Conservation (phyloP, 305 asterid species). For the Rubia tinctorum region DNA sequence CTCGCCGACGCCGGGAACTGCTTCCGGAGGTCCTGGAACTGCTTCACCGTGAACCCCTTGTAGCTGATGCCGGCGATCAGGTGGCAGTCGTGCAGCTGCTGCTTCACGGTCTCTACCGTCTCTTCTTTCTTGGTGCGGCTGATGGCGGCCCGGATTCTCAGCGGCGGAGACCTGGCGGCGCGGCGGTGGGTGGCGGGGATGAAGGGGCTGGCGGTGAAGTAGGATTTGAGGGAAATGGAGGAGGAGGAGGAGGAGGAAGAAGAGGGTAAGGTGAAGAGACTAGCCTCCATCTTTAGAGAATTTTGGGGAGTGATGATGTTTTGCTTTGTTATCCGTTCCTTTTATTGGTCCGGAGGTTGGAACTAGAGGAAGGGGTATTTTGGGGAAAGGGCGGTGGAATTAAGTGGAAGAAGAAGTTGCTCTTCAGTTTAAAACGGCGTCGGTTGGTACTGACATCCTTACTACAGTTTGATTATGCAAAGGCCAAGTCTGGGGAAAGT, state of each 20-base stretch:
- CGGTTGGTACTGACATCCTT: background rate
- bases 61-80: constrained; percentile 78
- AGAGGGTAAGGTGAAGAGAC: constrained; percentile 47
- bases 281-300: constrained; percentile 55
- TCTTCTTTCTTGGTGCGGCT: constrained; percentile 89
- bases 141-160: constrained; percentile 61
- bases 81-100: constrained; percentile 63
- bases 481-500: too few relatives aligned
- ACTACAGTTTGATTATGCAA: too few relatives aligned
- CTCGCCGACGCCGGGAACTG: constrained; percentile 74
- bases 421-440: background rate
- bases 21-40: constrained; percentile 63
- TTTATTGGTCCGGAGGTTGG: constrained; percentile 7
- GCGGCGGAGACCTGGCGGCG: constrained; percentile 22
- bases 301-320: constrained; percentile 4
- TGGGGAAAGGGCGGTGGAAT: background rate
- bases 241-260: constrained; percentile 20
- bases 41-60: constrained; percentile 78
- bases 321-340: constrained; percentile 5
- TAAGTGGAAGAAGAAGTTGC: background rate
- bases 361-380: constrained; percentile 2
- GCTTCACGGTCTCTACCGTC: constrained; percentile 68
- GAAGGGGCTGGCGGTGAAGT: constrained; percentile 54
- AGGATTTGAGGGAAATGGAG: constrained; percentile 56
- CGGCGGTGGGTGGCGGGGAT: constrained; percentile 28